A percentile compares a stretch with the other conserved stretches of the same genome.
Conservation (phyloP, 371 early-diverging fungal genomes). For the Chytridiales sp. region DNA sequence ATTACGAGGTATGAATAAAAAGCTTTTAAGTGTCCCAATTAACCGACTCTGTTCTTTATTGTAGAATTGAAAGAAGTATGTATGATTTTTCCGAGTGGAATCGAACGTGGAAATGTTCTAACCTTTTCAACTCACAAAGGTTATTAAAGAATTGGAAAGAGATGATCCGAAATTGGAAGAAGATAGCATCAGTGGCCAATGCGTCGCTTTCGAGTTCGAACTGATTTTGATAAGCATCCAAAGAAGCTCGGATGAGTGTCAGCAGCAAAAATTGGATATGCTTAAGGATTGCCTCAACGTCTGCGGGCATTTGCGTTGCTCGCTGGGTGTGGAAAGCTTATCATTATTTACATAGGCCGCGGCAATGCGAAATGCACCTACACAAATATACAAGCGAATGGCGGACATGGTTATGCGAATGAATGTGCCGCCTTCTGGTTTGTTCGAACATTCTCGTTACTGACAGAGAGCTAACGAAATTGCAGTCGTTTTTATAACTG, state of each 20-base stretch:
- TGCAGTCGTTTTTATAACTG: slow-evolving; percentile 23
- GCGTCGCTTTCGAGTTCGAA: slow-evolving; percentile 24
- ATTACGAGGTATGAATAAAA: no score
- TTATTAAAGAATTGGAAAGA: slow-evolving; percentile 3
- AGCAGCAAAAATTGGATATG: no score
- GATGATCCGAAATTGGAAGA: background rate
- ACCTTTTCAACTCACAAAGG: no score
- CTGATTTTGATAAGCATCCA: slow-evolving; percentile 21
- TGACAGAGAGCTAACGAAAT: background rate
- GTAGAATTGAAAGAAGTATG: background rate
- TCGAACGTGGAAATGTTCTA: background rate
- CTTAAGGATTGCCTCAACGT: no score
- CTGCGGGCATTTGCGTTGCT: no score
- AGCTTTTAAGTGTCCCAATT: no score
- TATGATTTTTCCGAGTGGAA: background rate
- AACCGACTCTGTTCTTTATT: slow-evolving; percentile 10
- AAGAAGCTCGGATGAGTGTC: no score
- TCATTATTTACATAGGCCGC: slow-evolving; percentile 11
- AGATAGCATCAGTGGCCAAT: slow-evolving; percentile 12
- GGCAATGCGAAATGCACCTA: slow-evolving; percentile 1
- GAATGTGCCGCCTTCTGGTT: slow-evolving; percentile 17
- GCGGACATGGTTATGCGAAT: slow-evolving; percentile 19
- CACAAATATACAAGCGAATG: slow-evolving; percentile 20
- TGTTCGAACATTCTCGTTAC: background rate
- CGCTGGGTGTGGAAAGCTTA: no score